phyloP scores from a whole-genome alignment of 768 basidiomycete genomes.

The Naganishia antarctica region DNA sequence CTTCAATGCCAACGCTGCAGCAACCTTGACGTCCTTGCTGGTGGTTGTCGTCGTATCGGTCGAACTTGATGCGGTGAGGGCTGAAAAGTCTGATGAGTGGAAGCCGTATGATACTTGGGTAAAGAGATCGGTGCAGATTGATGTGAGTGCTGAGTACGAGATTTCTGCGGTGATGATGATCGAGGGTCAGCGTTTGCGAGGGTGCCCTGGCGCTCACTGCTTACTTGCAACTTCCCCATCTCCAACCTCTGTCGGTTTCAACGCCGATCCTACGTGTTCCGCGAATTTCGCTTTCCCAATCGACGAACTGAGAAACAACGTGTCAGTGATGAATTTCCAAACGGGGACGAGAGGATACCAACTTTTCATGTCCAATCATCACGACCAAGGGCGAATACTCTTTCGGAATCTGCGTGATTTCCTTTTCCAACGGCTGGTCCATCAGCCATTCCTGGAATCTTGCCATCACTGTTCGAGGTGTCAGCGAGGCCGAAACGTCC shows the following conservation, averaged over 20 bases:
- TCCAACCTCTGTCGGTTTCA: slow-evolving; percentile 17
- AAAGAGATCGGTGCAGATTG: background rate
- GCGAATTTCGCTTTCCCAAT: slow-evolving; percentile 13
- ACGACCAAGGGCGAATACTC: slow-evolving; percentile 23
- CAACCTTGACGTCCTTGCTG: slow-evolving; percentile 14
- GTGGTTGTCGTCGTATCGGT: background rate
- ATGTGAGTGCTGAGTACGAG: background rate
- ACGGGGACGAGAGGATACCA: background rate
- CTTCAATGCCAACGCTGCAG: slow-evolving; percentile 6
- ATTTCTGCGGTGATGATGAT: background rate
- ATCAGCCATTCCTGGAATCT: slow-evolving; percentile 15
- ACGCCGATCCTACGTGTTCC: slow-evolving; percentile 3
- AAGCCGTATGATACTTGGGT: slow-evolving; percentile 23
- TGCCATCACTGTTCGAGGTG: background rate
- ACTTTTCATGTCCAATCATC: slow-evolving; percentile 28
- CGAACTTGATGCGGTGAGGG: slow-evolving; percentile 11
- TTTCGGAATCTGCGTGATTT: slow-evolving; percentile 12
- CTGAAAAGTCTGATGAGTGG: slow-evolving; percentile 13
- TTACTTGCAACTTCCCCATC: slow-evolving; percentile 24
- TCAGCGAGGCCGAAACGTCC: background rate
- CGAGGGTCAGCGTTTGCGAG: background rate
- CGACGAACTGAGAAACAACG: background rate
- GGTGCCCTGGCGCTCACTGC: background rate
- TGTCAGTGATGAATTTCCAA: background rate
- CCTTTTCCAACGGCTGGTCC: background rate